phyloP scores from a whole-genome alignment of 495 filamentous ascomycete genomes.

The Trichocladium antarcticum region DNA sequence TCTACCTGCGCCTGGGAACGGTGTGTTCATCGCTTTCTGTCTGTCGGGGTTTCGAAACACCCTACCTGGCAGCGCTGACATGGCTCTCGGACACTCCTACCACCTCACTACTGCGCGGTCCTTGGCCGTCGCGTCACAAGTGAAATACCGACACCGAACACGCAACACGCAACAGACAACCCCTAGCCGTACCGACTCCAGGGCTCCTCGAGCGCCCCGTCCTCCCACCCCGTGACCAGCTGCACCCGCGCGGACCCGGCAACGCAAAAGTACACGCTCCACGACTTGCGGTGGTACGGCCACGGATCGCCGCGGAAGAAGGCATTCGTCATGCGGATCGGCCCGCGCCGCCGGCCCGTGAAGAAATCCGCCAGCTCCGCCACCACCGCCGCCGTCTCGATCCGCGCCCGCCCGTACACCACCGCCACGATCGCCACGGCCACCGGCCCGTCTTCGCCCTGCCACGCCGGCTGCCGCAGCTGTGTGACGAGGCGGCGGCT shows the following conservation, averaged over 20 bases:
- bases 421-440: conserved; percentile 21
- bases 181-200: conserved; percentile 7
- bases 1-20: too few species aligned
- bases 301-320: conserved; percentile 21
- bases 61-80: too few species aligned
- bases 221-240: conserved; percentile 22
- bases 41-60: too few species aligned
- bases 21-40: too few species aligned
- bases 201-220: conserved; percentile 20
- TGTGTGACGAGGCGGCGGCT: too few species aligned
- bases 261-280: conserved; percentile 21
- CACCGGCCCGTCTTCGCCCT: too few species aligned
- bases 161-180: conserved; percentile 25
- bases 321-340: conserved; percentile 20
- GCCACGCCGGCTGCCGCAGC: too few species aligned
- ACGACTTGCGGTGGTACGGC: conserved; percentile 17
- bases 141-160: conserved; percentile 25
- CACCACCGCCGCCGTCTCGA: conserved; percentile 18
- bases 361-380: conserved; percentile 15
- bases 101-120: too few species aligned
- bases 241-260: conserved; percentile 14
- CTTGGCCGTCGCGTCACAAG: too few species aligned
- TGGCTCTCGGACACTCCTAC: too few species aligned
- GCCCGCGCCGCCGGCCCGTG: conserved; percentile 15
- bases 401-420: conserved; percentile 14